Percentiles rank a stretch among this genome's conserved stretches.
These are phyloP conservation scores for Veloporphyrellus conicus DNA, from an alignment of 1,284 basidiomycete genomes.

Conservation along the genomic window DNA sequence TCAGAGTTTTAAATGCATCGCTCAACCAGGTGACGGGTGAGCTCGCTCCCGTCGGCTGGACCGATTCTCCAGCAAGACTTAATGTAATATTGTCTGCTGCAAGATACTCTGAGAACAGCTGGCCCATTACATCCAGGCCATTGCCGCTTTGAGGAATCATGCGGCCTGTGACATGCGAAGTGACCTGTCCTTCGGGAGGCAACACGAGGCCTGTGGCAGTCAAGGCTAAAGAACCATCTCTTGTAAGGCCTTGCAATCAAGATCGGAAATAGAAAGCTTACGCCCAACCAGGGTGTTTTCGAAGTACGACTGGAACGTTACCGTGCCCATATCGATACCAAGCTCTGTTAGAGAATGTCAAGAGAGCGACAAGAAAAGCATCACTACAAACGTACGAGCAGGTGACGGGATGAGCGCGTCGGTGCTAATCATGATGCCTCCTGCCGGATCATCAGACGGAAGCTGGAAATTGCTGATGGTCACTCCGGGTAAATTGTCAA, in stretches of 20 bases:
- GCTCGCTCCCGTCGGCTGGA: constrained; percentile 53
- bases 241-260: constrained; percentile 1
- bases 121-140: constrained; percentile 54
- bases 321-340: constrained; percentile 69
- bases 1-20: constrained; percentile 65
- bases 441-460: constrained; percentile 59
- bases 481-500: constrained; percentile 65
- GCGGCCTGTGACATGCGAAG: constrained; percentile 55
- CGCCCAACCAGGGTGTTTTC: constrained; percentile 51
- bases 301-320: constrained; percentile 63
- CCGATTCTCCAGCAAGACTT: constrained; percentile 56
- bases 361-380: background rate
- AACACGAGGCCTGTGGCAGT: constrained; percentile 50
- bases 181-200: constrained; percentile 47
- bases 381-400: constrained; percentile 45
- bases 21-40: constrained; percentile 62
- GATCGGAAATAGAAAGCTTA: constrained; percentile 33
- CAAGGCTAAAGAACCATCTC: constrained; percentile 40
- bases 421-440: constrained; percentile 69
- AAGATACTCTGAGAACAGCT: constrained; percentile 66
- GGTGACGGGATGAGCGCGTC: constrained; percentile 66
- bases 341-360: constrained; percentile 43
- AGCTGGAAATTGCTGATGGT: constrained; percentile 68
- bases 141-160: constrained; percentile 59
- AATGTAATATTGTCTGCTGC: constrained; percentile 65